These are phyloP conservation scores for Apiospora malaysiana DNA, from an alignment of 2,329 filamentous ascomycete genomes.

Conservation along the genomic window DNA sequence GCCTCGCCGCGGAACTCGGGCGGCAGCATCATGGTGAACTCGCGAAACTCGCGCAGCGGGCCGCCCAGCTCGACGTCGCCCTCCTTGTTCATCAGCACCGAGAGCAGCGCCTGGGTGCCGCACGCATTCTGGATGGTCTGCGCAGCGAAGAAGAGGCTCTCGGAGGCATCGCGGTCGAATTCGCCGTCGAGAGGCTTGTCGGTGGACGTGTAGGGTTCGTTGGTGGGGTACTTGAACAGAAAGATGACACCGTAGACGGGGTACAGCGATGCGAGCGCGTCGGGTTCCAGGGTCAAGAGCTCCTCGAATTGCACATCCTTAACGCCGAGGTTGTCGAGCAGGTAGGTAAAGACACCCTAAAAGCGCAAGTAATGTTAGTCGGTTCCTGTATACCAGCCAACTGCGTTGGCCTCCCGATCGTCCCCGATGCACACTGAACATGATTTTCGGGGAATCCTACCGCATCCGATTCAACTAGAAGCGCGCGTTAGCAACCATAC, in stretches of 20 bases:
- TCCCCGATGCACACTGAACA: background rate
- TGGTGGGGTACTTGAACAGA: constrained; percentile 93
- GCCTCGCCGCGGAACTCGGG: constrained; percentile 70
- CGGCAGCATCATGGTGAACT: constrained; percentile 86
- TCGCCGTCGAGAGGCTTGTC: constrained; percentile 78
- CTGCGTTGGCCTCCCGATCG: background rate
- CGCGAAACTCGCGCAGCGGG: constrained; percentile 78
- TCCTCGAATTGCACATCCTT: constrained; percentile 97
- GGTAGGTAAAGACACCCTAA: constrained; percentile 93
- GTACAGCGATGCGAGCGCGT: constrained; percentile 71
- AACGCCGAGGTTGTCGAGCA: constrained; percentile 89
- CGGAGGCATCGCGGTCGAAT: constrained; percentile 77
- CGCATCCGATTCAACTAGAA: constrained; percentile 85
- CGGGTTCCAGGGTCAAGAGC: constrained; percentile 84
- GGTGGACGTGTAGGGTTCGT: constrained; percentile 63
- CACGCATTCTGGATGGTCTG: constrained; percentile 99
- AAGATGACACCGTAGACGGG: constrained; percentile 96
- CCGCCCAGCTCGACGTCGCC: constrained; percentile 72
- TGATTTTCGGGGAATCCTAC: constrained; percentile 56
- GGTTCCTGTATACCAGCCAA: constrained; percentile 28
- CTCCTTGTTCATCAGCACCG: constrained; percentile 84
- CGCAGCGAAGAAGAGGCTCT: constrained; percentile 88
- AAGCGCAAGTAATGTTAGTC: constrained; percentile 34
- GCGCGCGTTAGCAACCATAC: constrained; percentile 25
- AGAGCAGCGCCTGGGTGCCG: constrained; percentile 92